Evolutionary conservation across 2,329 filamentous ascomycete species (phyloP).

Genomic region (Rosellinia necatrix): DNA sequence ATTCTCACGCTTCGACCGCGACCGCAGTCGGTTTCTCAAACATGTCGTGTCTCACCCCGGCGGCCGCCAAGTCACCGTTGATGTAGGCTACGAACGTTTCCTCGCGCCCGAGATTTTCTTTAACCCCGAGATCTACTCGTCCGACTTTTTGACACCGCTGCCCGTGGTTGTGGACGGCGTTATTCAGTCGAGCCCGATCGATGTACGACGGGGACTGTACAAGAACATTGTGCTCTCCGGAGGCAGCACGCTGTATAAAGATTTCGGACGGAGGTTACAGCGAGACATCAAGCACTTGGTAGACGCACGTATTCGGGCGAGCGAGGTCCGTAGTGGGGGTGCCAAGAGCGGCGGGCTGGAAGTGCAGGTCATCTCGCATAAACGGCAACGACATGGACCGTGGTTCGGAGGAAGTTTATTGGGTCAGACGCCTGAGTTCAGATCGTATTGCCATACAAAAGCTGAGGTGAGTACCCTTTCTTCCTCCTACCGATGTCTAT

Average conservation of each 20-base stretch:
- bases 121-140: slow-evolving; percentile 99
- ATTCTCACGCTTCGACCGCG: slow-evolving; percentile 90
- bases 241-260: slow-evolving; percentile 96
- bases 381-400: slow-evolving; percentile 93
- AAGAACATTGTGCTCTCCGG: slow-evolving; percentile 99
- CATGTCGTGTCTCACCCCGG: slow-evolving; percentile 86
- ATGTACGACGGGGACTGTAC: slow-evolving; percentile 94
- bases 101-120: slow-evolving; percentile 99
- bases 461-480: slow-evolving; percentile 58
- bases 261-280: slow-evolving; percentile 94
- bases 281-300: slow-evolving; percentile 96
- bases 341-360: slow-evolving; percentile 93
- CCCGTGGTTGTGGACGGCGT: slow-evolving; percentile 94
- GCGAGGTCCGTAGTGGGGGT: slow-evolving; percentile 87
- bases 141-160: slow-evolving; percentile 94
- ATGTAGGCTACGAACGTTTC: slow-evolving; percentile 97
- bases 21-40: slow-evolving; percentile 88
- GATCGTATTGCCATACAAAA: slow-evolving; percentile 98
- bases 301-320: slow-evolving; percentile 88
- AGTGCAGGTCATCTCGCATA: slow-evolving; percentile 96
- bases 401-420: slow-evolving; percentile 98
- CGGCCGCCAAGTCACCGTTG: slow-evolving; percentile 81
- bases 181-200: slow-evolving; percentile 96
- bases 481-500: not conserved
- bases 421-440: slow-evolving; percentile 96